Evolutionary conservation across 1,139 yeast genomes (phyloP).

Genomic region (Candida sp.): DNA sequence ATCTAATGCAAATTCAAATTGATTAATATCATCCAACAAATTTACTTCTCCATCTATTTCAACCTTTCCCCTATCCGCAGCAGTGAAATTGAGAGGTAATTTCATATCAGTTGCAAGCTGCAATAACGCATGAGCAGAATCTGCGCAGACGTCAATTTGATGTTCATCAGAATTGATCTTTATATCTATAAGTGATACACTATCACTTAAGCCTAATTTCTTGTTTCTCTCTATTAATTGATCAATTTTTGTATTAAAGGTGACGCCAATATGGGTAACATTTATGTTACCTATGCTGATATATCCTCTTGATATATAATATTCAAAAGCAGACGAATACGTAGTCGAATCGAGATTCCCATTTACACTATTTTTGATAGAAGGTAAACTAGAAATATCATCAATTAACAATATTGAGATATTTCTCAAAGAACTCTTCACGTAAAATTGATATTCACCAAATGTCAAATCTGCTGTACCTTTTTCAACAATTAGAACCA

Average conservation of each 20-base stretch:
- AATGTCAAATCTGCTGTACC: constrained; percentile 50
- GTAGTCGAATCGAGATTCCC: constrained; percentile 8
- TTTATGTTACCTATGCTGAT: constrained; percentile 43
- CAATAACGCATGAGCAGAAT: constrained; percentile 69
- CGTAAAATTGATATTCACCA: constrained; percentile 25
- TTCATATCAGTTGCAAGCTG: constrained; percentile 72
- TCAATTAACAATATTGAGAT: constrained; percentile 54
- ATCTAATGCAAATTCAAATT: constrained; percentile 1
- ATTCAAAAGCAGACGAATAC: constrained; percentile 11
- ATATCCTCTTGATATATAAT: constrained; percentile 30
- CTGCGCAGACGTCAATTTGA: constrained; percentile 72
- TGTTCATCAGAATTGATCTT: constrained; percentile 48
- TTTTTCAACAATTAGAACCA: constrained; percentile 45
- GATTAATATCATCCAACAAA: constrained; percentile 48
- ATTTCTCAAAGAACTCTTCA: constrained; percentile 45
- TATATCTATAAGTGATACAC: constrained; percentile 33
- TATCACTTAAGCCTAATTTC: constrained; percentile 16
- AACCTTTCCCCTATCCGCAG: constrained; percentile 53
- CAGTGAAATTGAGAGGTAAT: constrained; percentile 57
- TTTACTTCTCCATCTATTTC: constrained; percentile 33
- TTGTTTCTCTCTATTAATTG: constrained; percentile 16
- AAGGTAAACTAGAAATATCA: constrained; percentile 33
- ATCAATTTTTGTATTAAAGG: constrained; percentile 26
- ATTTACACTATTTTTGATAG: constrained; percentile 4
- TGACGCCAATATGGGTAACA: constrained; percentile 38